Evolutionary conservation across 495 filamentous ascomycete species (phyloP).

Genomic region (Penicillium turbatum): DNA sequence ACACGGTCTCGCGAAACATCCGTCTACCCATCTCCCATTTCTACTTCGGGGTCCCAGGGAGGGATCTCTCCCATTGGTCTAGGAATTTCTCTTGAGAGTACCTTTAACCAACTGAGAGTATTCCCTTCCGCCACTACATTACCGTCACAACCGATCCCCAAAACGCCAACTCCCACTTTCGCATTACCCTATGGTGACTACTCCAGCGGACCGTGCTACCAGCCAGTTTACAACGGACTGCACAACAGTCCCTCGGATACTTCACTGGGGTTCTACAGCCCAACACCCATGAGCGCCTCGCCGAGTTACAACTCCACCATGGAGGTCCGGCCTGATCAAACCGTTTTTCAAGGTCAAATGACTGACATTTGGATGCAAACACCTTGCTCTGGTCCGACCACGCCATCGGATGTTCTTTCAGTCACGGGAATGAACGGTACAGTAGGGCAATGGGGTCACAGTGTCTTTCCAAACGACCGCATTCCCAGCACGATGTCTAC

Average conservation of each 20-base stretch:
- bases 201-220: conserved; percentile 15
- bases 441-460: conserved; percentile 14
- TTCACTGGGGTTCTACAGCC: conserved; percentile 25
- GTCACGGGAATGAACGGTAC: neutral
- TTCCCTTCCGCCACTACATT: conserved; percentile 17
- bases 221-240: conserved; percentile 9
- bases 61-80: conserved; percentile 21
- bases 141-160: conserved; percentile 18
- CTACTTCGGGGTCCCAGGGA: conserved; percentile 12
- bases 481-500: neutral
- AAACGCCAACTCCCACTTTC: conserved; percentile 13
- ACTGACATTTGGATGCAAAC: conserved; percentile 23
- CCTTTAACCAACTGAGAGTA: conserved; percentile 10
- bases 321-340: conserved; percentile 12
- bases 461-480: neutral
- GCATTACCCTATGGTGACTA: conserved; percentile 16
- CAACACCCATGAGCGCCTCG: conserved; percentile 24
- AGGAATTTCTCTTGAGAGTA: conserved; percentile 30
- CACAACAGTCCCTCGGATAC: conserved; percentile 18
- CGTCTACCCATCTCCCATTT: conserved; percentile 22
- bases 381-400: conserved; percentile 17
- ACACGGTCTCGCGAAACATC: conserved; percentile 16
- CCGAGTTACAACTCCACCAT: conserved; percentile 22
- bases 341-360: conserved; percentile 9
- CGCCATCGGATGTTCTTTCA: conserved; percentile 4